Base-by-base conservation (phyloP, 192 early-diverging fungal species). In the Endogone sp. region DNA sequence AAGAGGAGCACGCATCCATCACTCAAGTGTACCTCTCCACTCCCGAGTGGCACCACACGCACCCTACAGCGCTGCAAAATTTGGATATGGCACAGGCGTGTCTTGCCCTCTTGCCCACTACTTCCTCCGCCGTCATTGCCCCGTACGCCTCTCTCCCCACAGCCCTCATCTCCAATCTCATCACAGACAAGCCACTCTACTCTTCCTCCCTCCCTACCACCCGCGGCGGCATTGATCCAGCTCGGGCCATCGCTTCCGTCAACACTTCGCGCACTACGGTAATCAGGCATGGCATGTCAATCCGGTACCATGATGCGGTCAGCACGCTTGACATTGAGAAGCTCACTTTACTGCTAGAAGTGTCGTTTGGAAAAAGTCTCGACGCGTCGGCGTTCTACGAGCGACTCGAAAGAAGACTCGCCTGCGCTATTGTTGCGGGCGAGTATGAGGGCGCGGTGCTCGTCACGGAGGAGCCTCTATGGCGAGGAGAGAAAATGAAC, bases 371-470 rank as follows among this genome's bases (percentile, higher is more conserved):
- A 26, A 87, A 86, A 28, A 76, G 77, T 3, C 75, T 97, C 2
- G 79, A 88, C 62, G 56, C 61, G 10, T 70, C 71, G 0, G 69
- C 60, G n/a, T 97, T 86, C 75, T 89, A 88, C 66, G 63, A 73
- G 8, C 83, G 92, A 29, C 65, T 91, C 29, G 32, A 75, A 22
- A 67, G 75, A 2, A 81, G 75, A 28, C 74, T 90, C 20, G 80
- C 82, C 37, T 72, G 79, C 3, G 81, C 91, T 24, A 95, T 95
- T 44, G 72, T 98, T 29, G 92, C 93, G 0, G 96, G 94, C 4
- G 92, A 95, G 66, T 98, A 98, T 76, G 85, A 94, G 72, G 96
- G 96, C 25, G 95, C 94, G 0, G 91, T 90, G 0, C 83, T 97
- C 20, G 87, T 95, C 29, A 97, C 95, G 0, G 66, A 80, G 25